Base-by-base conservation (phyloP, 768 basidiomycete species). In the Boletus speciosus region DNA sequence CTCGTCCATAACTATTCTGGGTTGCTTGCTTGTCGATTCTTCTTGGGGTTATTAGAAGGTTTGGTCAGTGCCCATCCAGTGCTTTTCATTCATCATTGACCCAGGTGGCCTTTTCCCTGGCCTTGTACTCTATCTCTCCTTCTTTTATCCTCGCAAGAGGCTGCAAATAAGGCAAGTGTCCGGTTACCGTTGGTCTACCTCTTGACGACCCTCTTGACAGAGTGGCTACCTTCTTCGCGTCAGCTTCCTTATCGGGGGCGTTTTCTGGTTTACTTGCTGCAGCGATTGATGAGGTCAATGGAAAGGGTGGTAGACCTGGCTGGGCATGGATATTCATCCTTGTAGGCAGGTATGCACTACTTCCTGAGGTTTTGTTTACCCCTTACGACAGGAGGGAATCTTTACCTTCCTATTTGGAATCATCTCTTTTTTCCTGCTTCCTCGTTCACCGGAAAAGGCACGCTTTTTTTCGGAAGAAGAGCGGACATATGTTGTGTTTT, bases 251-350 rank as follows among this genome's bases (percentile, higher is more conserved):
- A 6, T 78, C 84, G 0, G 81, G 82, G 2, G 79, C 81, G 0
- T 84, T 85, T 59, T 84, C 83, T 8, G 85, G 86, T 45, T 68
- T 88, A 11, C 74, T 88, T 1, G 84, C 84, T 1, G 72, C 81
- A 29, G 83, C 74, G 3, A 84, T 88, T 47, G 61, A 74, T 16
- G 66, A 81, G 11, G 81, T 88, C 75, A 66, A 82, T 44, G 81
- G 80, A 14, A 66, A 76, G 19, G 68, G 70, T 1, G 78, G 81
- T 5, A 75, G 70, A 51, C 72, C 78, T 2, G 85, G 81, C 0
- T 86, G 84, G 85, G 73, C 78, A 34, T 84, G 81, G 83, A 76
- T 83, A 59, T 81, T 82, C 59, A 80, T 80, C 41, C 36, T 81
- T 15, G 79, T 80, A 65, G 1, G 67, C 56, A 1, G 4, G 38